Conservation (phyloP, 2,329 filamentous ascomycete genomes). For the Monilinia fructicola region DNA sequence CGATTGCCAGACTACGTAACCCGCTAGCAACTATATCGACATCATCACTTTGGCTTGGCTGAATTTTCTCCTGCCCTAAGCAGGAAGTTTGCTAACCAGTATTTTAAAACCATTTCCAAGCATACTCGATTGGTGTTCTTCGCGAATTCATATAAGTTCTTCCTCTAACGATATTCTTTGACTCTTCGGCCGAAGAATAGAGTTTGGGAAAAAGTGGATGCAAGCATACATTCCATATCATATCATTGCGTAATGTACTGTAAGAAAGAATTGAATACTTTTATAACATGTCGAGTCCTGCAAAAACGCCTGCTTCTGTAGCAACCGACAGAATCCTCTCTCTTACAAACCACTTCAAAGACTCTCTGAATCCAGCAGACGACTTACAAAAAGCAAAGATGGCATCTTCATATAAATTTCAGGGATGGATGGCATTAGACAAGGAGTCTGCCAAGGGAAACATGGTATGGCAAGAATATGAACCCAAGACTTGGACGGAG, state of each 20-base stretch:
- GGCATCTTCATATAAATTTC: slow-evolving; percentile 41
- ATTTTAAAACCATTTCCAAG: not conserved
- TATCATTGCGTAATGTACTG: not conserved
- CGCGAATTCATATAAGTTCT: not conserved
- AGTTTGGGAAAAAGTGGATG: slow-evolving; percentile 1
- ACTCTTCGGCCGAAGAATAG: not conserved
- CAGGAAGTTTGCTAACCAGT: not conserved
- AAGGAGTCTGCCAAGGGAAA: slow-evolving; percentile 40
- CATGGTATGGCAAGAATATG: slow-evolving; percentile 44
- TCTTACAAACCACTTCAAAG: slow-evolving; percentile 33
- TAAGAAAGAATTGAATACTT: not conserved
- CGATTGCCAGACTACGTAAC: not conserved
- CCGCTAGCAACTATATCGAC: slow-evolving; percentile 3
- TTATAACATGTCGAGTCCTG: slow-evolving; percentile 30
- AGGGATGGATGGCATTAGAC: slow-evolving; percentile 44
- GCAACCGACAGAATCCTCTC: slow-evolving; percentile 29
- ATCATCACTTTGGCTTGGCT: not conserved
- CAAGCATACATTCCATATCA: not conserved
- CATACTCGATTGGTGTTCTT: slow-evolving; percentile 2
- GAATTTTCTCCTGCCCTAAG: not conserved
- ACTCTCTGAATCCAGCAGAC: slow-evolving; percentile 30
- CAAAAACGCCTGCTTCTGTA: slow-evolving; percentile 28
- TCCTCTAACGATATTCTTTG: not conserved
- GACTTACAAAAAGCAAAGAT: slow-evolving; percentile 33
- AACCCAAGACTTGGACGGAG: slow-evolving; percentile 51